Percentiles rank a stretch among this genome's conserved stretches.
These are phyloP conservation scores for Fusarium phyllophilum DNA, from an alignment of 2,329 filamentous ascomycete species.

Conservation along the genomic window DNA sequence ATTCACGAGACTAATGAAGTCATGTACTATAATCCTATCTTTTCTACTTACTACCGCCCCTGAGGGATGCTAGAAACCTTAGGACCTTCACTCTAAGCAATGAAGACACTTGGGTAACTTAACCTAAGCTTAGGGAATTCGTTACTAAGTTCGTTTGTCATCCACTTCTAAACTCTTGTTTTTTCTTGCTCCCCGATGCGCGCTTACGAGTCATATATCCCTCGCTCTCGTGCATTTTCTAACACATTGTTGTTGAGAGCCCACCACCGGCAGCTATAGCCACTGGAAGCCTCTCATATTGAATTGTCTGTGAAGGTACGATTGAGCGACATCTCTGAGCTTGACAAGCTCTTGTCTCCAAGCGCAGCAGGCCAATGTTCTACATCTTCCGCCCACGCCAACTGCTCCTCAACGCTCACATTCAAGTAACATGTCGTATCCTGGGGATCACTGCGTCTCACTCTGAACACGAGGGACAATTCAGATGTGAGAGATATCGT, in stretches of 20 bases:
- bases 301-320: constrained; percentile 6
- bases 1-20: not conserved
- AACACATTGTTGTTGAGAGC: not conserved
- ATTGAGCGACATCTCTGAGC: not conserved
- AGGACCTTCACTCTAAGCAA: not conserved
- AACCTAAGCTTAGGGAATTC: not conserved
- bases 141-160: rapidly evolving
- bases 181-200: not conserved
- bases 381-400: not conserved
- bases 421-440: not conserved
- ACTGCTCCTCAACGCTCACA: not conserved
- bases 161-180: not conserved
- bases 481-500: not conserved
- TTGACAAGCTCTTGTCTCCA: not conserved
- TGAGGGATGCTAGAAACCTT: not conserved
- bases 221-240: rapidly evolving
- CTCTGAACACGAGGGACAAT: not conserved
- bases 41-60: not conserved
- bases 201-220: not conserved
- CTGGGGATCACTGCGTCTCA: not conserved
- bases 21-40: not conserved
- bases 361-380: not conserved
- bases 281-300: not conserved
- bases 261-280: rapidly evolving
- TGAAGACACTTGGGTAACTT: rapidly evolving